Conservation (phyloP, 345 rosid genomes). For the Reutealis trisperma region DNA sequence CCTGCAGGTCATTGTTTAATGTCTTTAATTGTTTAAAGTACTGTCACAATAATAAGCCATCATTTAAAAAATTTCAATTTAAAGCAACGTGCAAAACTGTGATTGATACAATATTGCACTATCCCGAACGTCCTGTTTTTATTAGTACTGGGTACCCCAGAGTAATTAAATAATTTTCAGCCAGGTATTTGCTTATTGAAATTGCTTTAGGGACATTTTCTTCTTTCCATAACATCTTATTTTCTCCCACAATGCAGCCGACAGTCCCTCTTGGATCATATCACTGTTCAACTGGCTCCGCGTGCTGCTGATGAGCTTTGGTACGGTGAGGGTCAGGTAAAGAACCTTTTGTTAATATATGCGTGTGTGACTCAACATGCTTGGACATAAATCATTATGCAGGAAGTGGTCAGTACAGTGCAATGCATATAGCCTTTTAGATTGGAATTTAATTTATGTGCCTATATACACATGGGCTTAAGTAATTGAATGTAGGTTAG, state of each 20-base stretch:
- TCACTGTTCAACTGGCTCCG: constrained; percentile 94
- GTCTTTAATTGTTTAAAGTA: neutral
- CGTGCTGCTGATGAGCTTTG: constrained; percentile 97
- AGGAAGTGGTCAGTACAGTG: neutral
- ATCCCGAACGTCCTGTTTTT: neutral
- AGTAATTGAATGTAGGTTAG: too few species aligned
- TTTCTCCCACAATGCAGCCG: constrained; percentile 54
- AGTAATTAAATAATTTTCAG: neutral
- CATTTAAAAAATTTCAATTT: neutral
- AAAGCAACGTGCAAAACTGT: neutral
- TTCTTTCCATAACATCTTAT: neutral
- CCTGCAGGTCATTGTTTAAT: neutral
- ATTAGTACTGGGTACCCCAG: neutral
- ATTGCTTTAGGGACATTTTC: neutral
- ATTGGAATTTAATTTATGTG: too few species aligned
- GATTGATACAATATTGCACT: neutral
- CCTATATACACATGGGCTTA: too few species aligned
- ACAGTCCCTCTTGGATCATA: constrained; percentile 86
- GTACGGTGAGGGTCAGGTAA: constrained; percentile 83
- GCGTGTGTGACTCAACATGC: neutral
- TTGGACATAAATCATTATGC: neutral
- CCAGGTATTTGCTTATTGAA: neutral
- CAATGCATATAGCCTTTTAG: too few species aligned
- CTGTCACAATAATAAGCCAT: neutral
- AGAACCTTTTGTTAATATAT: neutral